These are phyloP conservation scores for Pinus tabuliformis DNA, from an alignment of 75 land plant species.

Conservation along the genomic window DNA sequence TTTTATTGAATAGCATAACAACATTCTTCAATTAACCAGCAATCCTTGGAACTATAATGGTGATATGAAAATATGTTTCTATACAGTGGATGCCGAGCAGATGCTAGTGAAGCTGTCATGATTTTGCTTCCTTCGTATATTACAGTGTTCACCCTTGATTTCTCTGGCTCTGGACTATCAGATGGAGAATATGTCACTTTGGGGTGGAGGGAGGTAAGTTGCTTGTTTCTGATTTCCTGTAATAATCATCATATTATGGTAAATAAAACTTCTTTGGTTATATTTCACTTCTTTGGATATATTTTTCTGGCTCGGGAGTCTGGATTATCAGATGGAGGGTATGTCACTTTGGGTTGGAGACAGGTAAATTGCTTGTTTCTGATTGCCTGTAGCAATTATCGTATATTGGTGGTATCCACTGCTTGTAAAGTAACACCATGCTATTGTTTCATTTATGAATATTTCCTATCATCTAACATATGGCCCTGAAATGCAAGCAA, in stretches of 20 bases:
- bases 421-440: neutral
- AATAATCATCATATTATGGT: neutral
- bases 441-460: neutral
- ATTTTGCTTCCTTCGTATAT: slow-evolving; percentile 90
- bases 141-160: slow-evolving; percentile 93
- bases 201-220: slow-evolving; percentile 94
- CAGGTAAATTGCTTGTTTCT: slow-evolving; percentile 56
- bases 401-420: neutral
- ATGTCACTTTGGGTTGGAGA: slow-evolving; percentile 93
- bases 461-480: neutral
- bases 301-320: slow-evolving; percentile 82
- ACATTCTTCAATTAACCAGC: neutral
- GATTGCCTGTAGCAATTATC: neutral
- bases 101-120: slow-evolving; percentile 98
- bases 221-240: neutral
- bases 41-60: neutral
- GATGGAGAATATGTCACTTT: slow-evolving; percentile 93
- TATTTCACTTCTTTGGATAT: no score
- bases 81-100: slow-evolving; percentile 95
- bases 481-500: neutral
- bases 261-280: neutral
- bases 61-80: slow-evolving; percentile 3
- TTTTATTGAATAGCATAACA: neutral
- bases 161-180: slow-evolving; percentile 97
- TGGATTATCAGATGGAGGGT: slow-evolving; percentile 93